Evolutionary conservation across 148 eudicot species (phyloP).

Genomic region (Simmondsia chinensis): DNA sequence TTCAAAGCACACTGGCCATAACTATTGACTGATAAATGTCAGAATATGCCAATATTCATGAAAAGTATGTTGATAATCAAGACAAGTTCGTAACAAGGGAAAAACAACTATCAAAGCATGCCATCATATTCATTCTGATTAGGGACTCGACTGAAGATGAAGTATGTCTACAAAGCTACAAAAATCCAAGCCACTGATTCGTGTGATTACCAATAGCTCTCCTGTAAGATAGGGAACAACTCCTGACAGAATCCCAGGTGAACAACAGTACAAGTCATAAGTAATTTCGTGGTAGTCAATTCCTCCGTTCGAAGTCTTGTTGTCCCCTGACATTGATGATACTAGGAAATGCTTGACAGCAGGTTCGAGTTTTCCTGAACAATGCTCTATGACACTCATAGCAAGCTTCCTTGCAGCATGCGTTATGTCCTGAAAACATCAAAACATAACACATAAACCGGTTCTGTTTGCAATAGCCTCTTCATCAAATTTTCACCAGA

Average conservation of each 20-base stretch:
- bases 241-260: conserved; percentile 75
- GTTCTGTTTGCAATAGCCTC: too few relatives aligned
- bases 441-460: background rate
- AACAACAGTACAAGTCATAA: conserved; percentile 76
- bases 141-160: conserved; percentile 9
- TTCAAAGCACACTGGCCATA: background rate
- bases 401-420: conserved; percentile 78
- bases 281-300: conserved; percentile 77
- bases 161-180: background rate
- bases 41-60: too few relatives aligned
- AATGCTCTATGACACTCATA: conserved; percentile 61
- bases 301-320: conserved; percentile 30
- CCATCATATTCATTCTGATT: background rate
- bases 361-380: conserved; percentile 83
- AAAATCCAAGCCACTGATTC: background rate
- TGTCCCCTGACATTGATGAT: conserved; percentile 80
- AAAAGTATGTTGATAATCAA: conserved; percentile 3
- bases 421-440: conserved; percentile 42
- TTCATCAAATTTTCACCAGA: background rate
- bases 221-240: conserved; percentile 81
- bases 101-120: too few relatives aligned
- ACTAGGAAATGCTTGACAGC: conserved; percentile 69
- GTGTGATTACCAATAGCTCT: conserved; percentile 71
- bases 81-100: background rate
- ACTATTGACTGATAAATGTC: too few relatives aligned